Evolutionary conservation across 192 early-diverging fungal genomes (phyloP).

Genomic region (Globomyces pollinis-pini): DNA sequence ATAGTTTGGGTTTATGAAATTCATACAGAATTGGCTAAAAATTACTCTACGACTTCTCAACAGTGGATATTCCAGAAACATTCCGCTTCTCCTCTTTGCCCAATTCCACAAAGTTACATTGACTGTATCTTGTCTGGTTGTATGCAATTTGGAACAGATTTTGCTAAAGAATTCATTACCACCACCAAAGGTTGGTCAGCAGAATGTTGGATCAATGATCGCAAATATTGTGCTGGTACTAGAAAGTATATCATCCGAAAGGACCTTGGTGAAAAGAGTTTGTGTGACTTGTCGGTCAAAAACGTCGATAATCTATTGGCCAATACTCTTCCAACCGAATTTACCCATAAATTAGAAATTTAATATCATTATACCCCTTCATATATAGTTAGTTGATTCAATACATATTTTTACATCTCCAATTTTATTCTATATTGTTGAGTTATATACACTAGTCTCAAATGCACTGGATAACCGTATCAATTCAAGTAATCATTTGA

Average conservation of each 20-base stretch:
- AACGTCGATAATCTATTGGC: not conserved
- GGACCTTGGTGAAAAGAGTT: constrained; percentile 16
- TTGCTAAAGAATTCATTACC: constrained; percentile 37
- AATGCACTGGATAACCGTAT: no score
- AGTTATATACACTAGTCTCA: no score
- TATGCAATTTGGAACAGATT: constrained; percentile 17
- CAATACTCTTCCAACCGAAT: not conserved
- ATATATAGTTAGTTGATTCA: no score
- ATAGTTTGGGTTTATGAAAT: constrained; percentile 32
- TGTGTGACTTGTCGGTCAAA: not conserved
- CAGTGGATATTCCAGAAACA: constrained; percentile 3
- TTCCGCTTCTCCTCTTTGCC: constrained; percentile 15
- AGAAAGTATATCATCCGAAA: constrained; percentile 23
- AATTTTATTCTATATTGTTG: no score
- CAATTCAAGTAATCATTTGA: no score
- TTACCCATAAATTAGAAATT: no score
- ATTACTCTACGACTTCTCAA: not conserved
- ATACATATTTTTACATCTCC: no score
- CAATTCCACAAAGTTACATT: constrained; percentile 43
- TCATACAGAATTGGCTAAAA: not conserved
- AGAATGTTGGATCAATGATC: constrained; percentile 36
- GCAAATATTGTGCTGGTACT: constrained; percentile 14
- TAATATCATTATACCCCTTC: no score
- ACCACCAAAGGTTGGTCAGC: constrained; percentile 31
- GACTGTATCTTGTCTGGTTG: constrained; percentile 40